phyloP scores from a whole-genome alignment of 2,329 filamentous ascomycete species.

The Golovinomyces cichoracearum region DNA sequence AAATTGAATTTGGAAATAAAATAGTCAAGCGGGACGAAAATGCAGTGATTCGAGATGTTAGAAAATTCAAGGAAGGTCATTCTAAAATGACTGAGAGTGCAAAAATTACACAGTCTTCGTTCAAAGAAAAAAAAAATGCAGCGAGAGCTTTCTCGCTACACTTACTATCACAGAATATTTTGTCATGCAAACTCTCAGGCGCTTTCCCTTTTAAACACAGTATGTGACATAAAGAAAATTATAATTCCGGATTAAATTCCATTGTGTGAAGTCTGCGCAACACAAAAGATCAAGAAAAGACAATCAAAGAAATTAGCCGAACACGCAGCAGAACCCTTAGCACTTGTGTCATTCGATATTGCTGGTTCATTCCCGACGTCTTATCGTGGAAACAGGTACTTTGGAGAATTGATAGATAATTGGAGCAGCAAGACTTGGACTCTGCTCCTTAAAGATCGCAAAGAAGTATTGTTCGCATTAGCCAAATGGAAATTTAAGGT shows the following conservation, averaged over 20 bases:
- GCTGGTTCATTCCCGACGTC: neutral
- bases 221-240: slow-evolving; percentile 1
- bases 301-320: slow-evolving; percentile 1
- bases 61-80: neutral
- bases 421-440: slow-evolving; percentile 1
- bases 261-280: neutral
- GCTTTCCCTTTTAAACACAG: neutral
- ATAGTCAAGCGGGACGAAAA: neutral
- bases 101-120: neutral
- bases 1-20: slow-evolving; percentile 1
- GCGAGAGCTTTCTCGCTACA: neutral
- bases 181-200: neutral
- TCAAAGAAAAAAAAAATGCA: neutral
- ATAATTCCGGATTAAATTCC: neutral
- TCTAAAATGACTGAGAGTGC: neutral
- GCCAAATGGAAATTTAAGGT: neutral
- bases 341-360: slow-evolving; percentile 1
- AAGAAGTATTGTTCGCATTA: neutral
- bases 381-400: neutral
- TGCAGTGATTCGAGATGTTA: neutral
- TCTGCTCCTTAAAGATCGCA: neutral
- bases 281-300: slow-evolving; percentile 1
- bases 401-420: slow-evolving; percentile 1
- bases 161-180: neutral
- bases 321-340: neutral